Base-by-base conservation (phyloP, 139 green algal species). In the Chlorella ohadii region DNA sequence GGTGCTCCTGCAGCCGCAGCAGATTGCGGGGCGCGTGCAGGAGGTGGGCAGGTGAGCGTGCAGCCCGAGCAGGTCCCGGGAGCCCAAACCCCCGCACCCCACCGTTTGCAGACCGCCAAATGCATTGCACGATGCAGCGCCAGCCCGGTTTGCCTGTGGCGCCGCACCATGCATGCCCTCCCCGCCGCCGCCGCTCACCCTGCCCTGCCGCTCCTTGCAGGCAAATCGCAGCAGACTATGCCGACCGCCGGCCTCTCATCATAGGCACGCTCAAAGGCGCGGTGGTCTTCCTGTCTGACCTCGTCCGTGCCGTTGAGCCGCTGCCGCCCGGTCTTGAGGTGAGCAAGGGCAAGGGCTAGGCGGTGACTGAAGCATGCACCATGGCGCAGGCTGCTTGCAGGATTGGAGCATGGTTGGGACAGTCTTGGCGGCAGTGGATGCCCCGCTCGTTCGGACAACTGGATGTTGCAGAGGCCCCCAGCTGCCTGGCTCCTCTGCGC, bases 281-380 rank as follows among this genome's bases (percentile, higher is more conserved):
- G 27, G 88, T 90, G 67, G 76, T 94, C 7, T 95, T 95, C 80
- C 89, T 90, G 70, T 72, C 87, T 65, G 92, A 95, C 79, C 65
- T 95, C 27, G 89, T 89, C 25, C 82, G 92, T 2, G 75, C 72
- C 44, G 91, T 95, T 25, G 31, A 87, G n/a, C 90, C 90, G 38
- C 39, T 85, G 12, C 87, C 90, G 17, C 47, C 61, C 1, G 88
- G 87, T 33, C 65, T 94, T 9, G 12, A 59, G 51, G 51, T 59
- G 51, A 59, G 44, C 6, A 11, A 11, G 7, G 7, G 7, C 11
- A 11, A 16, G 11, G 51, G 51, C 51, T 59, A 23, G 11, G 51
- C 12, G 19, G 11, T 59, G 51, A 9, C 44, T 51, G 44, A n/a
- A n/a, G n/a, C n/a, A n/a, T n/a, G n/a, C n/a, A n/a, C n/a, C n/a